Evolutionary conservation across 805 yeast genomes (phyloP), one percentile per base, ranked within the genome.

Genomic region (Candida qinlingensis): DNA sequence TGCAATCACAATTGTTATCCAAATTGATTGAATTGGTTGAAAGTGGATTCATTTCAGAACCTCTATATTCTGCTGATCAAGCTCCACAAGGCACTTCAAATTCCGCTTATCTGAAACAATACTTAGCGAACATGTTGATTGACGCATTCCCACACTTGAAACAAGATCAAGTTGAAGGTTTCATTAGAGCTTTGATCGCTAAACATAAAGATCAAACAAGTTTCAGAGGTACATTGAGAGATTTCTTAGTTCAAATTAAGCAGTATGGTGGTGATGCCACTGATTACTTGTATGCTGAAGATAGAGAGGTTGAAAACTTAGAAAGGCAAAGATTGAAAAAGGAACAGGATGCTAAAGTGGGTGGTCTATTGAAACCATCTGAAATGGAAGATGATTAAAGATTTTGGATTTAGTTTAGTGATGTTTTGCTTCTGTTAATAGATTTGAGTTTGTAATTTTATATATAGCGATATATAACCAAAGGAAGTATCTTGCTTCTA

Each of bases 231-330:
- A 84, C 86, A 9, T 74, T 94, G 59, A 84, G 98, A 69, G 99
- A 94, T 70, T 94, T 94, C 79, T 77, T 94, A 65, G 95, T 94
- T 39, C 98, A 94, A 72, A 87, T 92, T 67, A 91, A 90, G 70
- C 96, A 92, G 69, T 81, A 79, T 62, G 99, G 98, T 51, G 98
- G 98, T 31, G 96, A 88, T 65, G 83, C 96, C 48, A 89, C 96
- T 26, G 97, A 91, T 65, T 94, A 94, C 65, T 74, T 92, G 65
- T 92, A 84, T 69, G 96, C 95, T 9, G 98, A 94, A 62, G 99
- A 92, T 63, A 86, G 83, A 63, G 96, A 89, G 66, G 73, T 73
- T 44, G 96, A 88, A 65, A 66, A 80, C 51, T 67, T 74, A 53
- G 96, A 87, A 66, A 83, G 81, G 64, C 77, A 74, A 54, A 79